Percentiles rank a stretch among this genome's conserved stretches.
Evolutionary conservation across 331 rosid genomes (phyloP).

Genomic region (Malus hybrid): DNA sequence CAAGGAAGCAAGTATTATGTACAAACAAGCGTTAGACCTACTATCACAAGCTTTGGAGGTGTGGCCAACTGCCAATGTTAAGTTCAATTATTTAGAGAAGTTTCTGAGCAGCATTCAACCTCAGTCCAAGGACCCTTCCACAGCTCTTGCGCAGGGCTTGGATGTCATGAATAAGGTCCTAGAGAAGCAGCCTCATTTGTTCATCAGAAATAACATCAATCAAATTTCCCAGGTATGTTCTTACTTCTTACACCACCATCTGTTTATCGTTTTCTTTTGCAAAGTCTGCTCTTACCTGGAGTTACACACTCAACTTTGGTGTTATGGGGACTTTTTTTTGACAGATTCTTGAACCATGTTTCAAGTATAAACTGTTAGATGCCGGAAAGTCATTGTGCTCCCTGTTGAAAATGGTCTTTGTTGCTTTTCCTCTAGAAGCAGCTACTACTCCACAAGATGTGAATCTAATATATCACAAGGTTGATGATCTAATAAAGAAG

Average conservation of each 20-base stretch:
- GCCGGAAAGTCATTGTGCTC: constrained; percentile 94
- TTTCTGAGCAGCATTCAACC: constrained; percentile 95
- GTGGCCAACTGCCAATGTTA: constrained; percentile 89
- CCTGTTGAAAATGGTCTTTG: constrained; percentile 88
- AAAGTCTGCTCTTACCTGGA: not conserved
- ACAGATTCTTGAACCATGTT: constrained; percentile 98
- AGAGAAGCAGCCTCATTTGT: constrained; percentile 94
- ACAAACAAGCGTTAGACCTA: constrained; percentile 86
- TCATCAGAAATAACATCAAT: constrained; percentile 81
- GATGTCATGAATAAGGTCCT: constrained; percentile 89
- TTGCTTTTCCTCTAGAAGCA: constrained; percentile 89
- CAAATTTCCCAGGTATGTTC: constrained; percentile 91
- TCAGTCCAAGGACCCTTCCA: constrained; percentile 94
- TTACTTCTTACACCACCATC: not conserved
- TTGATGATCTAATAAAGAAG: constrained; percentile 88
- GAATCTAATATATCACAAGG: constrained; percentile 74
- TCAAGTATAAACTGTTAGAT: constrained; percentile 86
- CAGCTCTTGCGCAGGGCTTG: constrained; percentile 97
- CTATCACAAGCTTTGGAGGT: constrained; percentile 77
- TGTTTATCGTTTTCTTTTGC: not conserved
- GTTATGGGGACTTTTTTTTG: constrained; percentile 7
- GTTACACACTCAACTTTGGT: not conserved
- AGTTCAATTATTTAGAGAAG: constrained; percentile 91
- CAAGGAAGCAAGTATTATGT: constrained; percentile 90
- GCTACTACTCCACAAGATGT: constrained; percentile 72